These are phyloP conservation scores for Syncephalastrum monosporum DNA, from an alignment of 371 early-diverging fungal species.

Conservation along the genomic window DNA sequence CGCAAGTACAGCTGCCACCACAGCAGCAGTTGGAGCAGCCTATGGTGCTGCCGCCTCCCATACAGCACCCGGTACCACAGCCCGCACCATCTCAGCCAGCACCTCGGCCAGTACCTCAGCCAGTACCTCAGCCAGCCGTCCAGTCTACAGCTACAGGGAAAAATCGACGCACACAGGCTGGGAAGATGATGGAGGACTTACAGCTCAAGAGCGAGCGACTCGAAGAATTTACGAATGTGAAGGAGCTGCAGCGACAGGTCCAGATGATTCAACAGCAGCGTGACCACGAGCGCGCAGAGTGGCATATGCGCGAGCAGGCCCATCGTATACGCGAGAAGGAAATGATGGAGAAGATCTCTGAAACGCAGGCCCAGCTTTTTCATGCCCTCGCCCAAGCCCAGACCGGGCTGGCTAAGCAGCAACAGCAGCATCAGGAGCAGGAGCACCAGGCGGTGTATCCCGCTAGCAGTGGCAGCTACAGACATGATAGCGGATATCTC, in stretches of 20 bases:
- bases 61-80: background rate
- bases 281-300: constrained; percentile 15
- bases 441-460: background rate
- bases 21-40: background rate
- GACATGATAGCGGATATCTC: constrained; percentile 6
- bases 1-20: background rate
- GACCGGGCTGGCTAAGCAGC: background rate
- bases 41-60: background rate
- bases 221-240: constrained; percentile 7
- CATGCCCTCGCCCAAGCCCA: constrained; percentile 12
- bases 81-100: background rate
- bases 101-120: background rate
- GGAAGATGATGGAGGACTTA: too few relatives aligned
- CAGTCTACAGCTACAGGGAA: too few relatives aligned
- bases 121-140: background rate
- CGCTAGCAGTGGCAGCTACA: too few relatives aligned
- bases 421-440: background rate
- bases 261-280: constrained; percentile 16
- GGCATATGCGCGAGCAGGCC: constrained; percentile 19
- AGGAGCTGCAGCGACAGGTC: constrained; percentile 18
- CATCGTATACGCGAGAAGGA: constrained; percentile 14
- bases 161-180: too few relatives aligned
- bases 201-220: constrained; percentile 3
- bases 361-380: constrained; percentile 19
- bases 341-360: constrained; percentile 23